Base-by-base conservation (phyloP, 108 stramenopile genomes). In the Nannochloropsis gaditana region DNA sequence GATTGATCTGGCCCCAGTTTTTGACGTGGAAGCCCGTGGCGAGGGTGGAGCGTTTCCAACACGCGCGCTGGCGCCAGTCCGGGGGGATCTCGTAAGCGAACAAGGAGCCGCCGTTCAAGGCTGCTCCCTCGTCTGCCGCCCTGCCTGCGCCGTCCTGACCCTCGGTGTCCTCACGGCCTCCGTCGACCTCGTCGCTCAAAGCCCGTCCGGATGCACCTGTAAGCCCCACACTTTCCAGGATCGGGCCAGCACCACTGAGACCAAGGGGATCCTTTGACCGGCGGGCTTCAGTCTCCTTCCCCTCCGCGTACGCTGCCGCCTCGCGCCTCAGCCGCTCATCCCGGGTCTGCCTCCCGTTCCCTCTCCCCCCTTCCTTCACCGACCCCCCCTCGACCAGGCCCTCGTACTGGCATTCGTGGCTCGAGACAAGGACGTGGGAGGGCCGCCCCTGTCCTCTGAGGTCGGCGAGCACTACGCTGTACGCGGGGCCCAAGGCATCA, bases 11-110 rank as follows among this genome's bases (percentile, higher is more conserved):
- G 92, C 95, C 90, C 17, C 96, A 84, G 9, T 93, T 92, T 45
- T 94, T 88, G 42, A 96, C 95, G 85, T 93, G 93, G 87, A 97
- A 96, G 5, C 97, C 97, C 47, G 94, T 93, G 0, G 95, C 95
- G 43, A 97, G 90, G 2, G 94, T 92, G 8, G 91, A 92, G 21
- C 96, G 91, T 19, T 88, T 85, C 97, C 97, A 97, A 9, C 45
- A 47, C 84, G 45, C n/a, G 79, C 45, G 43, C n/a, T 15, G 82
- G 11, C 87, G 50, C 83, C 87, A 87, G 31, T 59, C 42, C 83
- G 44, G 44, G 11, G 96, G 96, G 45, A 96, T 92, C 83, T 93
- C 92, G 90, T 96, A 97, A 9, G 94, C 94, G 83, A 96, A 95
- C 41, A 97, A 89, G 9, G 95, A 94, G 9, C 97, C 97, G 31